Evolutionary conservation across 768 basidiomycete species (phyloP).

Genomic region (Lenzites betulinus): DNA sequence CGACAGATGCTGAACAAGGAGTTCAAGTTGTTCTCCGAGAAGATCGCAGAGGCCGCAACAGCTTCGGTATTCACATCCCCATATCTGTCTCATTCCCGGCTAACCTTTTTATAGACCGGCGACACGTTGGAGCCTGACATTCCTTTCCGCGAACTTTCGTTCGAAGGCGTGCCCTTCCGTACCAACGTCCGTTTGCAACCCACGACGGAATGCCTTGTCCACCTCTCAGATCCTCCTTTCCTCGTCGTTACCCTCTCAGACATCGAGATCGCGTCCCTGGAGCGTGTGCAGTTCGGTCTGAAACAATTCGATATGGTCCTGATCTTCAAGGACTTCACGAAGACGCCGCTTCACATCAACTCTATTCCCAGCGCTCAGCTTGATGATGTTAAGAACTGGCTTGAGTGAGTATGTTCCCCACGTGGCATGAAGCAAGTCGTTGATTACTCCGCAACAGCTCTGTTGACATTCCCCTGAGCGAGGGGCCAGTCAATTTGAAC

Average conservation of each 20-base stretch:
- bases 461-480: constrained; percentile 93
- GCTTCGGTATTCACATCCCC: constrained; percentile 56
- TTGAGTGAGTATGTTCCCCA: constrained; percentile 67
- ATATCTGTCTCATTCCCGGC: background rate
- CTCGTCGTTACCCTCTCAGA: constrained; percentile 92
- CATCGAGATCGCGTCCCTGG: constrained; percentile 95
- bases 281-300: constrained; percentile 93
- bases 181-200: constrained; percentile 94
- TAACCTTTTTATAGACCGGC: constrained; percentile 51
- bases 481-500: constrained; percentile 95
- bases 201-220: constrained; percentile 94
- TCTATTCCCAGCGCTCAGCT: constrained; percentile 88
- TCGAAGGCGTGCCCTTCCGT: constrained; percentile 95
- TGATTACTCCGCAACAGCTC: constrained; percentile 55
- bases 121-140: constrained; percentile 92
- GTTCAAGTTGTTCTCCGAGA: constrained; percentile 91
- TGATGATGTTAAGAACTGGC: constrained; percentile 99
- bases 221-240: constrained; percentile 94
- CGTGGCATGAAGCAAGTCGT: constrained; percentile 11
- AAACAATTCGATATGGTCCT: constrained; percentile 98
- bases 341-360: constrained; percentile 91
- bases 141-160: constrained; percentile 96
- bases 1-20: constrained; percentile 90
- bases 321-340: constrained; percentile 95
- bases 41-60: constrained; percentile 82